Evolutionary conservation across 768 basidiomycete species (phyloP).

Genomic region (Tremella mesenterica): DNA sequence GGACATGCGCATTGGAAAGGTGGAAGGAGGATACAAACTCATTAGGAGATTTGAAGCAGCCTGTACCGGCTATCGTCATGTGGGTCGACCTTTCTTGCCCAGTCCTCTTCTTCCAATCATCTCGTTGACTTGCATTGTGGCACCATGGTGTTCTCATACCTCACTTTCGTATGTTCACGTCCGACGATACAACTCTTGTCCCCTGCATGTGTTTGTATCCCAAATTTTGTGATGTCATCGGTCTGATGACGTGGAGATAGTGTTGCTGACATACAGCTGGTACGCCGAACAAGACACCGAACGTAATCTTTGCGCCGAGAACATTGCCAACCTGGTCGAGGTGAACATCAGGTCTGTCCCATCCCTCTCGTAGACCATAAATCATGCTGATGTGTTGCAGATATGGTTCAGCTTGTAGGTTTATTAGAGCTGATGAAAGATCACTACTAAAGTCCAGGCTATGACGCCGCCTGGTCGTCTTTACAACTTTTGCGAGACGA

Average conservation of each 20-base stretch:
- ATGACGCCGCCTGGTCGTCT: constrained; percentile 37
- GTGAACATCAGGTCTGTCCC: constrained; percentile 18
- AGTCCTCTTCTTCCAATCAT: too few species aligned
- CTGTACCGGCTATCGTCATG: constrained; percentile 25
- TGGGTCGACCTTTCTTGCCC: constrained; percentile 6
- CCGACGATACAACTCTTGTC: too few species aligned
- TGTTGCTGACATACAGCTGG: constrained; percentile 13
- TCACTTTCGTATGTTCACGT: too few species aligned
- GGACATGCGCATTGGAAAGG: constrained; percentile 19
- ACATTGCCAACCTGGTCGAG: constrained; percentile 27
- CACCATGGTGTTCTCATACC: too few species aligned
- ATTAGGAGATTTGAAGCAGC: constrained; percentile 25
- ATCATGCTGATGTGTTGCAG: too few species aligned
- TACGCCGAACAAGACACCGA: constrained; percentile 29
- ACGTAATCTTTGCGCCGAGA: constrained; percentile 14
- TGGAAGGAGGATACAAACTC: too few species aligned
- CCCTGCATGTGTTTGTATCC: too few species aligned
- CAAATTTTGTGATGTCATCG: background rate
- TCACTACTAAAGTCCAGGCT: constrained; percentile 6
- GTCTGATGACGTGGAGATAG: background rate
- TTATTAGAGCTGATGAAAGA: background rate
- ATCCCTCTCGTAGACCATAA: background rate
- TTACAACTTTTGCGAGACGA: constrained; percentile 30
- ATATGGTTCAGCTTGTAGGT: constrained; percentile 2
- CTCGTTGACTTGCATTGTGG: too few species aligned